These are phyloP conservation scores for Escovopsis weberi DNA, from an alignment of 2,329 filamentous ascomycete species.

Conservation along the genomic window DNA sequence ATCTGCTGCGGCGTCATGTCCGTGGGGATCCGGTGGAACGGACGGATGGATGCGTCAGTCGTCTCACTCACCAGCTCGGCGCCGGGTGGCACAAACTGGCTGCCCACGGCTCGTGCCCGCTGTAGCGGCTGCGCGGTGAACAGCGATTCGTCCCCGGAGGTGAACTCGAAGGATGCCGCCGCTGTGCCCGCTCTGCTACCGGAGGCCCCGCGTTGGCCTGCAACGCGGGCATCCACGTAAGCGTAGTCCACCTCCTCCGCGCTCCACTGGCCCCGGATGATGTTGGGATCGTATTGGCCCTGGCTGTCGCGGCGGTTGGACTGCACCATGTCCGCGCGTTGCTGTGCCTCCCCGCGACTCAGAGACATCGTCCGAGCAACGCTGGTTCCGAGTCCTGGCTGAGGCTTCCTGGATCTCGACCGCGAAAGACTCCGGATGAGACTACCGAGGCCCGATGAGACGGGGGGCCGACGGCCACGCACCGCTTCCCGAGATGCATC, in stretches of 20 bases:
- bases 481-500: conserved; percentile 24
- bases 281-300: conserved; percentile 30
- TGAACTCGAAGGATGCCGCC: conserved; percentile 33
- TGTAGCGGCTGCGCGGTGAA: conserved; percentile 32
- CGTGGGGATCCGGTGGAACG: conserved; percentile 57
- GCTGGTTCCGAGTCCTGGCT: conserved; percentile 13
- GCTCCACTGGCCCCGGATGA: conserved; percentile 41
- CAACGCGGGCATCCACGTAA: conserved; percentile 10
- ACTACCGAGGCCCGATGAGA: conserved; percentile 29
- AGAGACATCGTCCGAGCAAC: conserved; percentile 48
- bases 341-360: conserved; percentile 36
- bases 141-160: conserved; percentile 40
- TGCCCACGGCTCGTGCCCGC: conserved; percentile 16
- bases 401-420: conserved; percentile 18
- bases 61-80: conserved; percentile 7
- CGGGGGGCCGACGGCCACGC: conserved; percentile 32
- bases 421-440: conserved; percentile 31
- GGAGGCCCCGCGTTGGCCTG: conserved; percentile 11
- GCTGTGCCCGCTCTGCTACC: conserved; percentile 26
- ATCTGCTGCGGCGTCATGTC: conserved; percentile 49
- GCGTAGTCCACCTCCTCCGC: conserved; percentile 27
- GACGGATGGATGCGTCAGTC: conserved; percentile 11
- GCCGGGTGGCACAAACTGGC: conserved; percentile 9
- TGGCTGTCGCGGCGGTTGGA: conserved; percentile 27
- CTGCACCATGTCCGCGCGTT: conserved; percentile 4